A percentile compares a stretch with the other conserved stretches of the same genome.
Evolutionary conservation across 176 grass and related monocot species (phyloP).

Genomic region (Aegilops bicornis): DNA sequence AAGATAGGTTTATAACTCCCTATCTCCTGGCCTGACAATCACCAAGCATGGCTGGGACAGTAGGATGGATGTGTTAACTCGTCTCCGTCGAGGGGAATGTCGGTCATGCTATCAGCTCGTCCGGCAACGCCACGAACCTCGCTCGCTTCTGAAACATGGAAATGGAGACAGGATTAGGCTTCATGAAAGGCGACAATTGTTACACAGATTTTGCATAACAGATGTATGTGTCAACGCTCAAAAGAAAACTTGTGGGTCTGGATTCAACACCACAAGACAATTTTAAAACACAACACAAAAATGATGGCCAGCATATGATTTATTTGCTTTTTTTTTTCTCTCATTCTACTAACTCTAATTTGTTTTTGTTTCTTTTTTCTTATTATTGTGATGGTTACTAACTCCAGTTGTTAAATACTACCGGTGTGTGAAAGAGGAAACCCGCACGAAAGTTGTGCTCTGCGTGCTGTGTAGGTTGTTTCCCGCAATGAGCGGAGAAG

Average conservation of each 20-base stretch:
- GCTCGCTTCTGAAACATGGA: constrained; percentile 48
- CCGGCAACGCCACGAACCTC: constrained; percentile 52
- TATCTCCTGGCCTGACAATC: constrained; percentile 40
- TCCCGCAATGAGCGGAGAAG: constrained; percentile 46
- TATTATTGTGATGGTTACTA: not conserved
- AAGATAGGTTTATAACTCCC: constrained; percentile 47
- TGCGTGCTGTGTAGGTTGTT: not conserved
- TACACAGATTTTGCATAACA: not conserved
- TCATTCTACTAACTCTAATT: not conserved
- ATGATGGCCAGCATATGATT: not conserved
- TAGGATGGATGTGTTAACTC: constrained; percentile 21
- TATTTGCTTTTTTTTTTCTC: not conserved
- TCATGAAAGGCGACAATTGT: not conserved
- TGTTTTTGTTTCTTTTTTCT: not conserved
- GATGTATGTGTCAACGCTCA: too few species aligned
- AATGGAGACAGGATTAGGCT: constrained; percentile 8
- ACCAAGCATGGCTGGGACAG: constrained; percentile 29
- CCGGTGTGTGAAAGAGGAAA: not conserved
- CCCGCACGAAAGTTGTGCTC: not conserved
- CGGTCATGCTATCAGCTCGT: constrained; percentile 55
- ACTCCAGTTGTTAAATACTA: not conserved
- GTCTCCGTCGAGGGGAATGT: not conserved
- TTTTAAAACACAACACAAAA: not conserved
- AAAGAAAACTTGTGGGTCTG: not conserved
- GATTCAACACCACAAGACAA: not conserved